Base-by-base conservation (phyloP, 2,329 filamentous ascomycete species). In the Aspergillus clavatus region DNA sequence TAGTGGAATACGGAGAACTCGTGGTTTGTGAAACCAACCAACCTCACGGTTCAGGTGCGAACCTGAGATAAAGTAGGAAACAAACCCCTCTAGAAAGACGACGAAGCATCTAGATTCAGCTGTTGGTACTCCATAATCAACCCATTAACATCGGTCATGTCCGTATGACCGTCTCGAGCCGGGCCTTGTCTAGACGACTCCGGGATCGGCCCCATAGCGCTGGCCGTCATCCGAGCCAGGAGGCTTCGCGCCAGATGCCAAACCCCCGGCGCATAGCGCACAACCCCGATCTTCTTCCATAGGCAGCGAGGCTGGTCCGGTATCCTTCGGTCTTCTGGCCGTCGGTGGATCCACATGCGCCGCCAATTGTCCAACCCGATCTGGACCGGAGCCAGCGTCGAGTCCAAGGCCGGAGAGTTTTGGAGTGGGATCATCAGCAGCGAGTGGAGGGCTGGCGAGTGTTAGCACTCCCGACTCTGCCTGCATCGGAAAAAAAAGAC, bases 21-120 rank as follows among this genome's bases (percentile, higher is more conserved):
- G 26, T 72, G 67, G 69, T 73, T 74, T 52, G 68, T 73, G 1
- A 73, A 71, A 46, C 71, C 71, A 1, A 54, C 54, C 1, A 56
- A 72, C 40, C 73, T 74, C 43, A 55, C 59, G 12, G 68, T 72
- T 16, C 56, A 45, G 23, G 61, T 66, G 19, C 42, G 44, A 22
- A n/a, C n/a, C 24, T 35, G 27, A 39, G 38, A 22, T 22, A 19
- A 21, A 16, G 7, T n/a, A 2, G n/a, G 26, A 6, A 39, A 26
- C 22, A 31, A 2, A 26, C 10, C 16, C 10, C 24, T 36, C 29
- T 27, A 46, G 28, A 18, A 26, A 21, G n/a, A 26, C 12, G 26
- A 26, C 10, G 40, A 7, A 11, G 40, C 18, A n/a, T 43, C 53
- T n/a, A 58, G 31, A 46, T 49, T 59, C 44, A 58, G 11, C 16